Base-by-base conservation (phyloP, 768 basidiomycete species). In the Amanita rubescens region DNA sequence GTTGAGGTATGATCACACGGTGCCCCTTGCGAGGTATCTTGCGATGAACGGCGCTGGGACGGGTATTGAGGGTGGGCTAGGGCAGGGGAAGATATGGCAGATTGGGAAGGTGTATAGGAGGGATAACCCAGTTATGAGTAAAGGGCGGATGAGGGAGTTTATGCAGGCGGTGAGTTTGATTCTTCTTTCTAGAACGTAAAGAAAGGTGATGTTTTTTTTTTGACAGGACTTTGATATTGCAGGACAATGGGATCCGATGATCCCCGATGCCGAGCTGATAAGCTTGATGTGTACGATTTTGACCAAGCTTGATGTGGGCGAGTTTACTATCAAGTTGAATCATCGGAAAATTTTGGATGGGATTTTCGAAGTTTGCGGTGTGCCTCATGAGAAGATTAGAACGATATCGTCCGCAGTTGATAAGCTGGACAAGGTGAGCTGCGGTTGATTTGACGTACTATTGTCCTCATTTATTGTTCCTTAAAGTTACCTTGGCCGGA, bases 111-210 rank as follows among this genome's bases (percentile, higher is more conserved):
- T 99, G 17, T 99, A 98, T 69, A 76, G 96, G 57, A 74, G 96
- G 64, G 96, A 99, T 69, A 92, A 85, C 58, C 96, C 96, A 0
- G 94, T 94, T 53, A 94, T 98, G 87, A 87, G 85, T 25, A 99
- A 99, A 73, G 96, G 96, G 0, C 78, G 96, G 24, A 96, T 99
- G 94, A 81, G 96, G 55, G 96, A 99, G 72, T 99, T 99, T 64
- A 91, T 88, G 63, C 96, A 99, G 69, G 96, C 95, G 57, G 92
- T 94, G 59, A 59, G 82, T 72, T 15, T 20, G 4, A 30, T 30
- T 30, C 3, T 3, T 41, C 3, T 2, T 15, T 17, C 6, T 27
- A 22, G 15, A 3, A 9, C 8, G 38, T 8, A 2, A 15, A 22
- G 52, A 10, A 15, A 19, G 12, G 34, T 25, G 19, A 25, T 14